A percentile compares a stretch with the other conserved stretches of the same genome.
phyloP scores from a whole-genome alignment of 2,329 filamentous ascomycete species.

The Cryphonectria carpinicola region DNA sequence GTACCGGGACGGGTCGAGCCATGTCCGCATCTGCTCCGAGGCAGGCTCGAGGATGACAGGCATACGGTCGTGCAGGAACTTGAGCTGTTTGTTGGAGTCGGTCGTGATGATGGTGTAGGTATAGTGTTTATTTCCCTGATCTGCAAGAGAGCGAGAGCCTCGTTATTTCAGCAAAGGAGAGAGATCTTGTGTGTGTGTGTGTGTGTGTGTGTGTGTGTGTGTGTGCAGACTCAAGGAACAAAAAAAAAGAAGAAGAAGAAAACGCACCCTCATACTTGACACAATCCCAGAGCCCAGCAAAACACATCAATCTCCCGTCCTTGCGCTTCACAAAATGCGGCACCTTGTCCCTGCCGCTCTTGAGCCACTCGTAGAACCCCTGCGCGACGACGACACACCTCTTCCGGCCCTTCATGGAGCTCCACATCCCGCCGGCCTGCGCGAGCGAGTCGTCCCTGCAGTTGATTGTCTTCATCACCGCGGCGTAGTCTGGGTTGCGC shows the following conservation, averaged over 20 bases:
- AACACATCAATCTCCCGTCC: constrained; percentile 82
- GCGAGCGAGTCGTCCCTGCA: constrained; percentile 87
- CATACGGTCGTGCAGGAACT: constrained; percentile 93
- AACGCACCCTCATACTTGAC: constrained; percentile 74
- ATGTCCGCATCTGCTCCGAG: constrained; percentile 69
- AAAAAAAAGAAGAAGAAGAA: no score
- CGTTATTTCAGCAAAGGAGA: constrained; percentile 4
- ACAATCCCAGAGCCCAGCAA: constrained; percentile 92
- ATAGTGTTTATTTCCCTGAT: constrained; percentile 71
- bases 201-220: no score
- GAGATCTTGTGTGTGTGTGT: no score
- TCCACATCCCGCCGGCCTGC: constrained; percentile 84
- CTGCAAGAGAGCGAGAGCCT: constrained; percentile 34
- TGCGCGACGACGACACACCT: constrained; percentile 86
- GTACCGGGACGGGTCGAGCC: constrained; percentile 74
- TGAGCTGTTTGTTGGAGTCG: constrained; percentile 77
- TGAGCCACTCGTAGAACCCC: constrained; percentile 97
- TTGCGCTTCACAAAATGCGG: constrained; percentile 83
- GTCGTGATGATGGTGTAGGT: constrained; percentile 97
- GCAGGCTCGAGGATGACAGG: constrained; percentile 85
- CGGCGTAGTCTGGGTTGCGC: constrained; percentile 74
- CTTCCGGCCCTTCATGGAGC: constrained; percentile 85
- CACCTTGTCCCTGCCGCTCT: constrained; percentile 78
- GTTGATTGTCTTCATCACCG: constrained; percentile 88
- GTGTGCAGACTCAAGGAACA: neutral